Evolutionary conservation across 345 rosid species (phyloP), one percentile per base, ranked within the genome.

Genomic region (Boechera retrofracta): DNA sequence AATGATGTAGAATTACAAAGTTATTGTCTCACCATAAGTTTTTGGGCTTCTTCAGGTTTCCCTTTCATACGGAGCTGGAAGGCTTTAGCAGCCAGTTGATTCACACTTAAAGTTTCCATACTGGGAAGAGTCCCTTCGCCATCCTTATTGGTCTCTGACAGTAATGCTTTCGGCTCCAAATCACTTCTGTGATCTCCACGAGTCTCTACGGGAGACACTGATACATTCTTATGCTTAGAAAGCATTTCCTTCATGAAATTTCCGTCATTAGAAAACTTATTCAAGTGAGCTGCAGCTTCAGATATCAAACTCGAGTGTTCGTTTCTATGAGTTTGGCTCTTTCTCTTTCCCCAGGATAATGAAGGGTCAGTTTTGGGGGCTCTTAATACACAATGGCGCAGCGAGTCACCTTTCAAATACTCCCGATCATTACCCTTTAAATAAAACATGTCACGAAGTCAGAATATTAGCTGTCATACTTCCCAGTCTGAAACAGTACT

Each of bases 1-100:
- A 60, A 60, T 49, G 29, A 62, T 49, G 35, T 29, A 5, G 36
- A 55, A 28, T 7, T 38, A 71, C 10, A 28, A 35, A 33, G 4
- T 26, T 26, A 38, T 56, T 62, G 29, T 39, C 84, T 64, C 80
- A 94, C 98, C 94, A 86, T 78, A 44, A 92, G 83, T 78, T 87
- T 85, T 59, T 95, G 86, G 51, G 99, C 97, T 85, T 95, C 97
- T 44, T 87, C 91, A 44, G 56, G 92, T 79, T 92, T 94, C 76
- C 98, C 99, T 81, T 92, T 89, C 88, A 92, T 69, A 15, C 90
- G 94, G 54, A 92, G 90, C 82, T 88, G 99, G 82, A 89, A 63
- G 15, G 97, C 98, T 84, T 89, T 95, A 59, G 99, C 98, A 52
- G 94, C 94, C 66, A 90, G 69, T 72, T 90, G 89, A 80, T 95